Evolutionary conservation across 768 basidiomycete species (phyloP).

Genomic region (Dioszegia aurantiaca): DNA sequence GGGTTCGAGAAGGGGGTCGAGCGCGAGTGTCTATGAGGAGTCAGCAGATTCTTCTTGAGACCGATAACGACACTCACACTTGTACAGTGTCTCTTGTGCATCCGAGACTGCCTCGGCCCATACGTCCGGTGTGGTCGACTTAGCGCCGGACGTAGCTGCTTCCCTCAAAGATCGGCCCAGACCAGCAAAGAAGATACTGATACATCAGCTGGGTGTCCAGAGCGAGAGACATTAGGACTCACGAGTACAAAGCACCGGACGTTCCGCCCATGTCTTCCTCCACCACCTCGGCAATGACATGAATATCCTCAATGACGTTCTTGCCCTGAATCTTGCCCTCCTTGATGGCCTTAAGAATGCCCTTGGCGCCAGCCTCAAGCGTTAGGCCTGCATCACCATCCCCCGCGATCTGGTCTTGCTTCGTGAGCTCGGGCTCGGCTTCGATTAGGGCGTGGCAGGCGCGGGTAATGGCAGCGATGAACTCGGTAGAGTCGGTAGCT

Average conservation of each 20-base stretch:
- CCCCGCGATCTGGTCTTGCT: slow-evolving; percentile 85
- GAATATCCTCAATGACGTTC: slow-evolving; percentile 65
- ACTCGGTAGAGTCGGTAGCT: slow-evolving; percentile 34
- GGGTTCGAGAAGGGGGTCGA: slow-evolving; percentile 81
- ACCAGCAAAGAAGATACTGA: slow-evolving; percentile 84
- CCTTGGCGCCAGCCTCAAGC: slow-evolving; percentile 62
- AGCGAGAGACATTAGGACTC: slow-evolving; percentile 48
- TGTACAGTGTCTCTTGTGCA: slow-evolving; percentile 43
- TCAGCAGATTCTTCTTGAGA: not conserved
- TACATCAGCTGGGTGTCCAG: not conserved
- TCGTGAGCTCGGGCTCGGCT: slow-evolving; percentile 85
- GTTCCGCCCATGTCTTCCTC: slow-evolving; percentile 89
- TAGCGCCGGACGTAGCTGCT: slow-evolving; percentile 42
- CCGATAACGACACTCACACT: slow-evolving; percentile 28
- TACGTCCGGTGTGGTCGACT: slow-evolving; percentile 56
- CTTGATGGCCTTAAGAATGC: slow-evolving; percentile 62
- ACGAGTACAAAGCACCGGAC: slow-evolving; percentile 88
- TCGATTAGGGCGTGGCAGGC: slow-evolving; percentile 57
- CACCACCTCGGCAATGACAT: slow-evolving; percentile 68
- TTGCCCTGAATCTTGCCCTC: slow-evolving; percentile 62
- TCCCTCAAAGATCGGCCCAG: slow-evolving; percentile 69
- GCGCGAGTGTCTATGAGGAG: slow-evolving; percentile 67
- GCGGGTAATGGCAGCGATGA: slow-evolving; percentile 36
- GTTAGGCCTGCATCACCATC: slow-evolving; percentile 74
- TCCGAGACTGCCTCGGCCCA: slow-evolving; percentile 64